Evolutionary conservation across 176 grass and related monocot species (phyloP), one percentile per base, ranked within the genome.

Genomic region (Oryza coarctata): DNA sequence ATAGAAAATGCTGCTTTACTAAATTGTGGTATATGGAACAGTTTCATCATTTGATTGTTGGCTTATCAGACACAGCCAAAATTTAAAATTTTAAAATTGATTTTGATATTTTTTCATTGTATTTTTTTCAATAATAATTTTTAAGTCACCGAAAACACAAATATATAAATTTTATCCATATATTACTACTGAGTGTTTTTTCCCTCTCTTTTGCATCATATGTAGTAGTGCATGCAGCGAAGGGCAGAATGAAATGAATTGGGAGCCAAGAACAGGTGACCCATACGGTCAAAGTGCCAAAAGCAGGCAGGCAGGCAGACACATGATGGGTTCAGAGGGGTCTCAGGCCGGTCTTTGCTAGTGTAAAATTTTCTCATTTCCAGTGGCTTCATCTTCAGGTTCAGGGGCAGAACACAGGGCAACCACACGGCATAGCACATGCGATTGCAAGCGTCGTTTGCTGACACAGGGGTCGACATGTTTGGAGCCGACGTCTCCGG

Each of bases 261-360:
- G 7, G 50, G n/a, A 20, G 18, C 6, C 23, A 17, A 26, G 55
- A 14, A 3, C 9, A 40, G 32, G 38, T 40, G 38, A 40, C 8
- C 82, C 12, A 47, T 75, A 63, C 32, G 6, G 68, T 55, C 57
- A 50, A 78, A 73, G 41, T 58, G 47, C 63, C 64, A 17, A 63
- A n/a, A 47, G 18, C 36, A 29, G 65, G 39, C 39, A 77, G 63
- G 18, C 36, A 29, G 65, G 39, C 39, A 77, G 79, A 55, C 78
- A 87, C 22, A 63, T 49, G 78, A 36, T 29, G 50, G 63, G 55
- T 5, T 11, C 47, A 40, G 63, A 52, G 18, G 49, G 8, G 61
- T 15, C 43, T 45, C 4, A 6, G 35, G 35, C 40, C 40, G 40
- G 40, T n/a, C 50, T 55, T 20, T 22, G 17, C 20, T 55, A 1